Percentiles rank a stretch among this genome's conserved stretches.
Evolutionary conservation across 139 green algal species (phyloP).

Genomic region (Tetradesmus obliquus): DNA sequence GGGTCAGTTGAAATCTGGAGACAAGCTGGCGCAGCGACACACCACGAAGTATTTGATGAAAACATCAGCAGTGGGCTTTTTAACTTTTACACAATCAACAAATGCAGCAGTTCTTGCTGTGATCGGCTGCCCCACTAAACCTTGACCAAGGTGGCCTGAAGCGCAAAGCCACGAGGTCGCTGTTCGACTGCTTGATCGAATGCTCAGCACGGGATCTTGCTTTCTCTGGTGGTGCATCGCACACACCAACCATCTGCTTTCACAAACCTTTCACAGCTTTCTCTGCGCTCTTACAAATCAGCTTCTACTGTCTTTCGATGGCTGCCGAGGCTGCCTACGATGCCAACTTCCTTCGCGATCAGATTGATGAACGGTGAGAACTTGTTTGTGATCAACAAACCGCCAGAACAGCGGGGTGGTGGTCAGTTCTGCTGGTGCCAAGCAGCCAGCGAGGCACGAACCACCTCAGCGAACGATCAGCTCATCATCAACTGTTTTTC

Average conservation of each 20-base stretch:
- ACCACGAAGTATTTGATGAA: too few relatives aligned
- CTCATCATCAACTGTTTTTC: too few relatives aligned
- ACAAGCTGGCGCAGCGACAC: too few relatives aligned
- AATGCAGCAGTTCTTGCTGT: background rate
- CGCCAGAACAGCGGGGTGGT: background rate
- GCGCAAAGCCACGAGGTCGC: background rate
- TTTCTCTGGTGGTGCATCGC: constrained; percentile 38
- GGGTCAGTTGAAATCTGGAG: too few relatives aligned
- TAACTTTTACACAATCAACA: too few relatives aligned
- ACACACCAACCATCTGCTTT: constrained; percentile 31
- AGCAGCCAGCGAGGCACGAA: background rate
- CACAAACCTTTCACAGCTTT: background rate
- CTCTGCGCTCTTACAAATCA: background rate
- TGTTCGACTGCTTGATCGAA: background rate
- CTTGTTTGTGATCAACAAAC: background rate
- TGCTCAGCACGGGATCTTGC: background rate
- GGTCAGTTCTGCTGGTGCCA: background rate
- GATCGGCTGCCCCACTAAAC: background rate
- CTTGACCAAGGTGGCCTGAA: background rate
- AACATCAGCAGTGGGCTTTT: too few relatives aligned
- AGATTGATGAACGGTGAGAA: constrained; percentile 71
- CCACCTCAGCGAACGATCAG: too few relatives aligned
- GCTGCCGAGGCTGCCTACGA: constrained; percentile 62
- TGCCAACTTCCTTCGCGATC: constrained; percentile 63
- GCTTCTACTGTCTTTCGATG: constrained; percentile 29